Percentiles rank a stretch among this genome's conserved stretches.
phyloP scores from a whole-genome alignment of 75 land plant genomes.

The Cryptomeria japonica region DNA sequence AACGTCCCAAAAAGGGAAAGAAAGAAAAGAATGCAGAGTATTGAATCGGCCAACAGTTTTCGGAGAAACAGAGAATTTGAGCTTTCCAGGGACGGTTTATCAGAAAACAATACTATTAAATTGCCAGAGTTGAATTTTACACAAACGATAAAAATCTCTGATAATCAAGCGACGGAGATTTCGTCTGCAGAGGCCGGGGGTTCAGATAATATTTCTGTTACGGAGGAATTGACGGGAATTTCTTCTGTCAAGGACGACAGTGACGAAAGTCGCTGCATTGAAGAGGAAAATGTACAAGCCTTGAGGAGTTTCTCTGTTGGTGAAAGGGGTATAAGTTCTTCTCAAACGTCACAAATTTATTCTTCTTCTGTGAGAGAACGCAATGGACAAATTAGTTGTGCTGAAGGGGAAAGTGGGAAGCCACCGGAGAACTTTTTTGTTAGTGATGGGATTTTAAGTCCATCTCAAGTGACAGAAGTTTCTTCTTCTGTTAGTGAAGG shows the following conservation, averaged over 20 bases:
- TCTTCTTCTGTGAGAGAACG: background rate
- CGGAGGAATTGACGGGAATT: background rate
- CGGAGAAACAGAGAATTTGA: constrained; percentile 27
- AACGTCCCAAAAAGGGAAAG: constrained; percentile 65
- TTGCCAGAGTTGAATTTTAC: background rate
- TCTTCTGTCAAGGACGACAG: background rate
- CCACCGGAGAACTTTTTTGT: background rate
- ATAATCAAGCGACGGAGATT: background rate
- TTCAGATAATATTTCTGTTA: background rate
- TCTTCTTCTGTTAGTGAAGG: background rate
- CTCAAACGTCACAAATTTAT: background rate
- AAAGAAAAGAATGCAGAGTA: constrained; percentile 37
- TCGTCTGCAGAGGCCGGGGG: background rate
- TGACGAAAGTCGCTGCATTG: background rate
- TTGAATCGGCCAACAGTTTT: constrained; percentile 32
- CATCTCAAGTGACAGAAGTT: background rate
- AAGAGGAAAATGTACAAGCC: background rate
- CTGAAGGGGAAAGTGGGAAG: background rate
- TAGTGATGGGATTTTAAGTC: background rate
- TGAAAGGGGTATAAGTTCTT: background rate
- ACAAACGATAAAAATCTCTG: background rate
- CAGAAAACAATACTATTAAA: background rate
- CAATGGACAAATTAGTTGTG: background rate
- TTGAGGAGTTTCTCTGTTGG: background rate
- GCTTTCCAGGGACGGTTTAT: constrained; percentile 1